Conservation (phyloP, 495 filamentous ascomycete genomes). For the Trichoderma orchidacearum region DNA sequence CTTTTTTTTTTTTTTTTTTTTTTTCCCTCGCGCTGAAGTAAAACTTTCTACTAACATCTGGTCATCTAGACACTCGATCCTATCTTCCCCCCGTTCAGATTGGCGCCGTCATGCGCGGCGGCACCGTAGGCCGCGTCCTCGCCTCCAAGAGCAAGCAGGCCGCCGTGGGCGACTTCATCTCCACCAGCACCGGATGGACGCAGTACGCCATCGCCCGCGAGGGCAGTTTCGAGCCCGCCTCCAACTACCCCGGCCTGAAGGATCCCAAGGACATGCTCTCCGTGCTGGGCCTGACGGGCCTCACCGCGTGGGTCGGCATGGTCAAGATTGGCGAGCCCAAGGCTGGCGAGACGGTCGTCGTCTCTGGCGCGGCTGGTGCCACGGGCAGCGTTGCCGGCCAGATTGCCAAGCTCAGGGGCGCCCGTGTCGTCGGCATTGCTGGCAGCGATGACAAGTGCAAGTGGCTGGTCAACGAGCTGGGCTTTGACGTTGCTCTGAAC, state of each 20-base stretch:
- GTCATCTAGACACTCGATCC: slow-evolving; percentile 38
- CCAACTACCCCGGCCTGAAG: slow-evolving; percentile 31
- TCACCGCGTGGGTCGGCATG: slow-evolving; percentile 60
- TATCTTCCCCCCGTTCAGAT: slow-evolving; percentile 52
- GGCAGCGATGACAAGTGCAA: slow-evolving; percentile 52
- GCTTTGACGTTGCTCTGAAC: slow-evolving; percentile 54
- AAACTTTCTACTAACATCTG: neutral
- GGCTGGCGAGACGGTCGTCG: slow-evolving; percentile 48
- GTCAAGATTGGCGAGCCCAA: slow-evolving; percentile 42
- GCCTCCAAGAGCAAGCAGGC: slow-evolving; percentile 29
- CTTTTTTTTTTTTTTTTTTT: neutral
- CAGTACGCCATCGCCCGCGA: slow-evolving; percentile 42
- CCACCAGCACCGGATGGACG: slow-evolving; percentile 42
- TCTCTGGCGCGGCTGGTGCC: slow-evolving; percentile 57
- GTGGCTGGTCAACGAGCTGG: slow-evolving; percentile 44
- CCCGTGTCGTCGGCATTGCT: slow-evolving; percentile 47
- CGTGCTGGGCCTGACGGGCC: slow-evolving; percentile 39
- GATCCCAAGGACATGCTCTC: slow-evolving; percentile 45
- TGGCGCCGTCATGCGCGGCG: slow-evolving; percentile 51
- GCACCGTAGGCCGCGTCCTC: slow-evolving; percentile 36
- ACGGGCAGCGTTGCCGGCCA: slow-evolving; percentile 58
- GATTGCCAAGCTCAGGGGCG: slow-evolving; percentile 51
- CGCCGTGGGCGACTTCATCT: slow-evolving; percentile 38
- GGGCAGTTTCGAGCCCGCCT: slow-evolving; percentile 26
- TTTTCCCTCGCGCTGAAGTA: neutral